Evolutionary conservation across 768 basidiomycete genomes (phyloP).

Genomic region (Termitomyces sp.): DNA sequence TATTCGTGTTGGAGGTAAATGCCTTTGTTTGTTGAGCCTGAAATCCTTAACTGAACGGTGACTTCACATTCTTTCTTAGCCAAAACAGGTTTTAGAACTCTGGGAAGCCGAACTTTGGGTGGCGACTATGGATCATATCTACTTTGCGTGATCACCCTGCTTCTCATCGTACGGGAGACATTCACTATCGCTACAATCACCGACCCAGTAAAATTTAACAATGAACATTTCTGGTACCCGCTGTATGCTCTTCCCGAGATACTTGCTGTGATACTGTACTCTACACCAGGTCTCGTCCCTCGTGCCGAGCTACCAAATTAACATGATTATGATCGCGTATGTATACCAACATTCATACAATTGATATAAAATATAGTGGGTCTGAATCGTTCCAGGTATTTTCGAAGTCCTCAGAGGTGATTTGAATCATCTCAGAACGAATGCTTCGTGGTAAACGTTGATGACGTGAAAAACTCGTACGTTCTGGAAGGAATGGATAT

Average conservation of each 20-base stretch:
- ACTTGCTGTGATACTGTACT: constrained; percentile 31
- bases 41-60: not conserved
- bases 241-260: constrained; percentile 35
- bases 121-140: constrained; percentile 26
- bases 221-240: constrained; percentile 41
- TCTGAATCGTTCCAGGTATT: too few species aligned
- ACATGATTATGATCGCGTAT: too few species aligned
- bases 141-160: constrained; percentile 26
- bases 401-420: not conserved
- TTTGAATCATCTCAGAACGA: too few species aligned
- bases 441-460: too few species aligned
- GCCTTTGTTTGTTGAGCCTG: not conserved
- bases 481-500: too few species aligned
- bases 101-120: constrained; percentile 16
- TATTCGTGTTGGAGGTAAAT: constrained; percentile 10
- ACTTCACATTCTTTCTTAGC: not conserved
- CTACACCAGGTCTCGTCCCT: constrained; percentile 30
- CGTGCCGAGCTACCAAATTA: constrained; percentile 20
- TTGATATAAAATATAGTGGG: too few species aligned
- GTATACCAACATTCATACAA: too few species aligned
- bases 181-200: constrained; percentile 31
- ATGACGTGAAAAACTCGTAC: too few species aligned
- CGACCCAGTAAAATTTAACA: constrained; percentile 19
- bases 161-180: constrained; percentile 35
- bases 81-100: not conserved